Conservation (phyloP, 257 asterid genomes). For the Primulina huaijiensis region DNA sequence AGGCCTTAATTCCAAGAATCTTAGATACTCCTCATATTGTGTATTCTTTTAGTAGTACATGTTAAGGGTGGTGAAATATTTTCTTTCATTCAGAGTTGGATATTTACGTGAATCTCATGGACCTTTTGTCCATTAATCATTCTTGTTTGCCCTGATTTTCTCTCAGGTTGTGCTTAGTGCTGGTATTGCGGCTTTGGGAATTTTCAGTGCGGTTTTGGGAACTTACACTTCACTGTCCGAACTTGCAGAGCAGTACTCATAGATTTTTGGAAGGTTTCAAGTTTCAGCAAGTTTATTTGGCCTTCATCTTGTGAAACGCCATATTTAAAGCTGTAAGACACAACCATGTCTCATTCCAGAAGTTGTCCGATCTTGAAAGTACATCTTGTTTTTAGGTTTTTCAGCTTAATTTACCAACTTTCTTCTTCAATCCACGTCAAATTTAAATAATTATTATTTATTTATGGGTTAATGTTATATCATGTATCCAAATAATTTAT, state of each 20-base stretch:
- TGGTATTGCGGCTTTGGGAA: slow-evolving; percentile 10
- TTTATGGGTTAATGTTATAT: no score
- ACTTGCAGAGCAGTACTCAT: background rate
- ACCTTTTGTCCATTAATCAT: background rate
- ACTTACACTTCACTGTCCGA: background rate
- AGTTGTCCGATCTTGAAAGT: no score
- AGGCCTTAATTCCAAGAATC: slow-evolving; percentile 37
- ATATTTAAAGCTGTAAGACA: background rate
- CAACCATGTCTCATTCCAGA: background rate
- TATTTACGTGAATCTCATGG: background rate
- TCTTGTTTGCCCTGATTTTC: no score
- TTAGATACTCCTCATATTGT: slow-evolving; percentile 14
- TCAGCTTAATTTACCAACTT: no score
- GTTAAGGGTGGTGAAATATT: no score
- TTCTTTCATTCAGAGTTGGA: no score
- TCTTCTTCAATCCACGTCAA: no score
- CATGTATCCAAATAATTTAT: no score
- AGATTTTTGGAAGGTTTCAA: background rate
- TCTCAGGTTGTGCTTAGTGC: slow-evolving; percentile 4
- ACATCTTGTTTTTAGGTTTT: no score
- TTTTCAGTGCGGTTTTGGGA: background rate
- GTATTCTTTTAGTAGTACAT: no score
- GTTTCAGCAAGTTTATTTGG: background rate
- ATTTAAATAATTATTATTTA: no score
- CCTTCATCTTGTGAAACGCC: background rate